Conservation (phyloP, 805 yeast species). For the Kluyveromyces siamensis region DNA sequence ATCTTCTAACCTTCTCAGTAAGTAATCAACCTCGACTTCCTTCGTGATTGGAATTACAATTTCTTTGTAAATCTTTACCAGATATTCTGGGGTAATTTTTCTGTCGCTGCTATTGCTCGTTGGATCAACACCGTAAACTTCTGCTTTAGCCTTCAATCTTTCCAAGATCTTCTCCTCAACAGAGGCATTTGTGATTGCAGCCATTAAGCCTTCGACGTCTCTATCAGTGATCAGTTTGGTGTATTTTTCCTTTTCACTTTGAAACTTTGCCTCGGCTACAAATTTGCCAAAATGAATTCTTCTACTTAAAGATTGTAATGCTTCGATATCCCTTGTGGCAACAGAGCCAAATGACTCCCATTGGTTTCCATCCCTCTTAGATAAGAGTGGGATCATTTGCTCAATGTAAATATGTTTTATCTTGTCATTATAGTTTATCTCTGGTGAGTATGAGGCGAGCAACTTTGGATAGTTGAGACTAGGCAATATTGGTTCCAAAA, state of each 20-base stretch:
- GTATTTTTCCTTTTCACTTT: slow-evolving; percentile 53
- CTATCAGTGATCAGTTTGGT: slow-evolving; percentile 52
- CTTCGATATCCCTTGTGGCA: slow-evolving; percentile 74
- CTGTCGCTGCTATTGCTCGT: slow-evolving; percentile 62
- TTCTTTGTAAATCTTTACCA: slow-evolving; percentile 77
- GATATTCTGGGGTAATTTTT: slow-evolving; percentile 71
- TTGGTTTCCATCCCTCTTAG: slow-evolving; percentile 63
- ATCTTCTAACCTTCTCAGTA: slow-evolving; percentile 73
- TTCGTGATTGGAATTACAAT: slow-evolving; percentile 91
- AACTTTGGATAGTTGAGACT: slow-evolving; percentile 68
- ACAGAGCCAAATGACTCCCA: slow-evolving; percentile 83
- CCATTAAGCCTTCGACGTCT: slow-evolving; percentile 67
- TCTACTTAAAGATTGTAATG: slow-evolving; percentile 79
- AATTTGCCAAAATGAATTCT: slow-evolving; percentile 95
- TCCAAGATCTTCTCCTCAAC: slow-evolving; percentile 80
- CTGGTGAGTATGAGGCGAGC: slow-evolving; percentile 64
- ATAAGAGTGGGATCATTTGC: slow-evolving; percentile 66
- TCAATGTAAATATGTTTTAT: slow-evolving; percentile 62
- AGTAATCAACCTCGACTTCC: slow-evolving; percentile 88
- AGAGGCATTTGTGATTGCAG: slow-evolving; percentile 73
- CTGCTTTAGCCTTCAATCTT: slow-evolving; percentile 72
- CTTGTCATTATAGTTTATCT: slow-evolving; percentile 64
- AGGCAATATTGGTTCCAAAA: slow-evolving; percentile 68
- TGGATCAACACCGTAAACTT: slow-evolving; percentile 84
- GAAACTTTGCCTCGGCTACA: slow-evolving; percentile 93